Conservation (phyloP, 495 filamentous ascomycete species). For the Hypoxylon perforatum region DNA sequence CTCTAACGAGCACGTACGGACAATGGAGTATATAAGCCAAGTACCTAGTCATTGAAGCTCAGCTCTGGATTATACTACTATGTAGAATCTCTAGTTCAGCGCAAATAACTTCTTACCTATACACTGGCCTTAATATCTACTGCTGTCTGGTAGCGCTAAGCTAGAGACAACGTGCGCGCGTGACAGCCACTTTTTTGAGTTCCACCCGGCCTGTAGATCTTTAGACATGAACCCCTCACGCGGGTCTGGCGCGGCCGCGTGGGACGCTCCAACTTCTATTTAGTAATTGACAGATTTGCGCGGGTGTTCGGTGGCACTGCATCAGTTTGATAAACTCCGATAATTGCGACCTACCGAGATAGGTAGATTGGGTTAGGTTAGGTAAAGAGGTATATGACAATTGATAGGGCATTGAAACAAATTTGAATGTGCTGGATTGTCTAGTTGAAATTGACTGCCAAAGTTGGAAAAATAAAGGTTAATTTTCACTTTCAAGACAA, state of each 20-base stretch:
- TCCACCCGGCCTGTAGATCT: constrained; percentile 23
- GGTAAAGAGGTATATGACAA: background rate
- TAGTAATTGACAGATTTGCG: constrained; percentile 24
- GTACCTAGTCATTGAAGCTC: constrained; percentile 6
- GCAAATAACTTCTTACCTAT: background rate
- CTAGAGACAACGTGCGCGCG: background rate
- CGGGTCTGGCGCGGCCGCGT: constrained; percentile 24
- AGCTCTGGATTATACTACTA: constrained; percentile 6
- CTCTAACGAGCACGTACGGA: background rate
- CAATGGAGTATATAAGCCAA: constrained; percentile 22
- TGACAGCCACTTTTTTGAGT: constrained; percentile 33
- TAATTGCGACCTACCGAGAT: background rate
- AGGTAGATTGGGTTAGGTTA: no score
- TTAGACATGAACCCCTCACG: constrained; percentile 38
- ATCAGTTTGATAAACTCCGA: constrained; percentile 3
- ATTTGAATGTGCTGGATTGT: no score
- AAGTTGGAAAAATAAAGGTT: no score
- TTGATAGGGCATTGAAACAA: background rate
- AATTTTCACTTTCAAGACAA: no score
- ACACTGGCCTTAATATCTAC: background rate
- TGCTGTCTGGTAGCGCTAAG: background rate
- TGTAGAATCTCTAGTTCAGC: background rate
- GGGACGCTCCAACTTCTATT: constrained; percentile 24
- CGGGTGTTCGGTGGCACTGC: constrained; percentile 14
- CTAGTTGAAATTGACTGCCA: no score